Evolutionary conservation across 805 yeast genomes (phyloP), one percentile per base, ranked within the genome.

Genomic region (Grigorovia yakushimaensis): DNA sequence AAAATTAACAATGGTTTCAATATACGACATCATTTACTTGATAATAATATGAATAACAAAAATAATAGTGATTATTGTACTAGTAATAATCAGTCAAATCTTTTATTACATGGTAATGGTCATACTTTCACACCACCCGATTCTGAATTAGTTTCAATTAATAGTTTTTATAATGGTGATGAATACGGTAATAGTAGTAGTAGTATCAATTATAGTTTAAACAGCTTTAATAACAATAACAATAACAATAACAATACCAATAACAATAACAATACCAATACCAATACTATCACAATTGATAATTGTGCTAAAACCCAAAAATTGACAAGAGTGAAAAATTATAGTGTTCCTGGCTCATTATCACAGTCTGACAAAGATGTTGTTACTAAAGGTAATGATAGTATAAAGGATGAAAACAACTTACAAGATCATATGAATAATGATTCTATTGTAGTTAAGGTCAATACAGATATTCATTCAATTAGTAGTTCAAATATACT

Each of bases 81-180:
- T 20, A 35, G 40, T 35, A 39, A 44, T 36, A 20, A 23, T 39
- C 19, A 27, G 9, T 27, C 33, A 27, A 27, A 27, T 27, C 9
- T 27, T 27, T 27, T 27, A n/a, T 23, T 18, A 40, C 42, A 24
- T 23, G 35, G 17, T 22, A 39, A 38, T 27, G 39, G 39, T n/a
- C 41, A 27, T 21, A 33, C 39, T 10, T 51, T 30, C 38, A 51
- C 55, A 18, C 60, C 61, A 15, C 50, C 51, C 2, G 47, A 42
- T 21, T 57, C 62, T 18, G 61, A 58, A 23, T 47, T 53, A 22
- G 54, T 52, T n/a, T 59, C 64, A 5, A 55, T 59, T 5, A 54
- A 54, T 35, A 59, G 64, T 47, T 59, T 36, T 43, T 48, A 51
- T 27, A 49, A 49, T 19, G 49, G 47, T 22, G 51, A 46, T 18